phyloP scores from a whole-genome alignment of 441 rosid species.

The Populus tomentosa region DNA sequence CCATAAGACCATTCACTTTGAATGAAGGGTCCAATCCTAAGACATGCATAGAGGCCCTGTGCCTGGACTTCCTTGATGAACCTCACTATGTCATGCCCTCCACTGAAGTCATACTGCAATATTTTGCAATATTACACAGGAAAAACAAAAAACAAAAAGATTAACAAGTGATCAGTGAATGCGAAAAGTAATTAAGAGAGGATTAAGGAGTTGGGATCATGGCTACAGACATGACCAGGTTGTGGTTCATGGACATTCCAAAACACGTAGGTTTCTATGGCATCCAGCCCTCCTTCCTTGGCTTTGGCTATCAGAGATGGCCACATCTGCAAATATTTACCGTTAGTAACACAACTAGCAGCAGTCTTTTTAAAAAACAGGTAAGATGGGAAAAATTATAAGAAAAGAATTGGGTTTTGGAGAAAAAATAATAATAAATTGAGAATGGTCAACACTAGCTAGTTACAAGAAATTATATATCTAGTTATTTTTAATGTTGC shows the following conservation, averaged over 20 bases:
- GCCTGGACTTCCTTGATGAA: slow-evolving; percentile 77
- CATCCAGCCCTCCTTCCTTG: slow-evolving; percentile 85
- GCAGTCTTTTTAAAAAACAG: too few relatives aligned
- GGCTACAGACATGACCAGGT: slow-evolving; percentile 52
- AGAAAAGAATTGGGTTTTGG: too few relatives aligned
- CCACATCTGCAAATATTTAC: slow-evolving; percentile 63
- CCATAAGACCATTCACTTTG: slow-evolving; percentile 72
- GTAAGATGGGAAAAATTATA: too few relatives aligned
- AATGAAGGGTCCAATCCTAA: slow-evolving; percentile 86
- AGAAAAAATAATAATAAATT: too few relatives aligned
- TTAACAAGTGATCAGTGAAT: background rate
- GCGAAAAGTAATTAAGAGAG: background rate
- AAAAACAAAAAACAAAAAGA: background rate
- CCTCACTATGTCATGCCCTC: slow-evolving; percentile 62
- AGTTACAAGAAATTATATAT: too few relatives aligned
- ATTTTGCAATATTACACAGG: background rate
- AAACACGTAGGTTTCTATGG: slow-evolving; percentile 85
- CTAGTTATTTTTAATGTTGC: too few relatives aligned
- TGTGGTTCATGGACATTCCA: slow-evolving; percentile 90
- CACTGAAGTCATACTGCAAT: slow-evolving; percentile 78
- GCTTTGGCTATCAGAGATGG: slow-evolving; percentile 65
- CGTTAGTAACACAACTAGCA: background rate
- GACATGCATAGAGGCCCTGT: slow-evolving; percentile 73
- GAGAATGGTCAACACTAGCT: too few relatives aligned
- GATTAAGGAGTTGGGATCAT: background rate